phyloP scores from a whole-genome alignment of 768 basidiomycete genomes.

The Suillus plorans region DNA sequence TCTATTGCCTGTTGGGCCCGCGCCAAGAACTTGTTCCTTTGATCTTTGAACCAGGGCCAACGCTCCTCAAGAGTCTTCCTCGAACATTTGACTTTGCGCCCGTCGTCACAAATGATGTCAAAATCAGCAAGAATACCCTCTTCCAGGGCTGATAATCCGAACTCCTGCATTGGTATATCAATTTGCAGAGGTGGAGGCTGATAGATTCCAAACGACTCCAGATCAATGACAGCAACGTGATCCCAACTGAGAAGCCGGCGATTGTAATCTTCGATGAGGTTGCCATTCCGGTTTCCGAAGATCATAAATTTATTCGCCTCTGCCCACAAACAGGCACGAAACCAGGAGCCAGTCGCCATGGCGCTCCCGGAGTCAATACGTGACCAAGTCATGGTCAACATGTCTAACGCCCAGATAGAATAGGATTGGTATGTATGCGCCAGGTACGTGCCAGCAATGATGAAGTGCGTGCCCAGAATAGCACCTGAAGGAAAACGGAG shows the following conservation, averaged over 20 bases:
- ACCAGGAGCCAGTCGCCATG: slow-evolving; percentile 90
- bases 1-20: slow-evolving; percentile 58
- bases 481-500: slow-evolving; percentile 96
- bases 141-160: slow-evolving; percentile 83
- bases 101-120: slow-evolving; percentile 90
- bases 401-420: slow-evolving; percentile 94
- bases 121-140: slow-evolving; percentile 86
- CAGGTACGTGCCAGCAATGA: slow-evolving; percentile 94
- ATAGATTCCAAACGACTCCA: slow-evolving; percentile 96
- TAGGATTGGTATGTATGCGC: slow-evolving; percentile 93
- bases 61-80: slow-evolving; percentile 82
- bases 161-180: slow-evolving; percentile 74
- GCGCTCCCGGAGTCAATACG: slow-evolving; percentile 88
- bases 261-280: slow-evolving; percentile 91
- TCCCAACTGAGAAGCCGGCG: slow-evolving; percentile 89
- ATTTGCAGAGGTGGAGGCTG: slow-evolving; percentile 72
- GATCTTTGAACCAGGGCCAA: slow-evolving; percentile 93
- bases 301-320: slow-evolving; percentile 84
- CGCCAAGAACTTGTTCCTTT: slow-evolving; percentile 57
- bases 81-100: slow-evolving; percentile 78
- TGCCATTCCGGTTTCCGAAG: slow-evolving; percentile 87
- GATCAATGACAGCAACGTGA: slow-evolving; percentile 85
- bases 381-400: slow-evolving; percentile 80
- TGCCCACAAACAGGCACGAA: slow-evolving; percentile 85
- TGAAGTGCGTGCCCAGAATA: slow-evolving; percentile 85